phyloP scores from a whole-genome alignment of 805 yeast genomes.

The Candida ponderosae region DNA sequence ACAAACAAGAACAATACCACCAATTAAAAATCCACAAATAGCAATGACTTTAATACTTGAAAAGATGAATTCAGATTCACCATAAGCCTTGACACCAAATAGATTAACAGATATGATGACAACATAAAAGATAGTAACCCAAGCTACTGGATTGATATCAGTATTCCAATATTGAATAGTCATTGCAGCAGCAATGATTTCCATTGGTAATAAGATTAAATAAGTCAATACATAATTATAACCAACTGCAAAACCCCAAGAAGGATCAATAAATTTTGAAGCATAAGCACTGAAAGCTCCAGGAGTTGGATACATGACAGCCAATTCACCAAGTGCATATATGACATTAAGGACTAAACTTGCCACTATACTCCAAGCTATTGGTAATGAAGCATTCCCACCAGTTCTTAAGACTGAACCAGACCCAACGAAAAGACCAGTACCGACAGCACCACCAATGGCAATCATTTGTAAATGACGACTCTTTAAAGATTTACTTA shows the following conservation, averaged over 20 bases:
- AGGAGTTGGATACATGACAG: conserved; percentile 44
- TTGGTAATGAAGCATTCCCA: conserved; percentile 58
- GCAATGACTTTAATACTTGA: conserved; percentile 40
- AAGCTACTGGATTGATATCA: conserved; percentile 45
- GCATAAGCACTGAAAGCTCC: conserved; percentile 46
- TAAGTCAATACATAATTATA: conserved; percentile 49
- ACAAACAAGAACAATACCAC: conserved; percentile 38
- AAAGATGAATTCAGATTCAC: conserved; percentile 49
- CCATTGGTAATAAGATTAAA: conserved; percentile 50
- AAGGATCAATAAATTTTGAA: conserved; percentile 46
- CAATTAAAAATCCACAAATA: conserved; percentile 38
- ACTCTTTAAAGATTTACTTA: conserved; percentile 42
- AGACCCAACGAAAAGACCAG: conserved; percentile 62
- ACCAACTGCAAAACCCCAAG: conserved; percentile 47
- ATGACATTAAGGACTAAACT: conserved; percentile 50
- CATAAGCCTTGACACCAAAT: conserved; percentile 46
- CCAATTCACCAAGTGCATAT: conserved; percentile 47
- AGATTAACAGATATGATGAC: conserved; percentile 40
- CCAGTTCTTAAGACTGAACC: conserved; percentile 51
- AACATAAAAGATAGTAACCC: conserved; percentile 49
- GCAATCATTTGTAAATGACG: conserved; percentile 65
- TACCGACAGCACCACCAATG: conserved; percentile 66
- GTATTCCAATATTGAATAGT: conserved; percentile 50
- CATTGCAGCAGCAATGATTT: conserved; percentile 52
- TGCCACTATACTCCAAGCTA: conserved; percentile 48